Evolutionary conservation across 768 basidiomycete species (phyloP).

Genomic region (Mycena haematopus): DNA sequence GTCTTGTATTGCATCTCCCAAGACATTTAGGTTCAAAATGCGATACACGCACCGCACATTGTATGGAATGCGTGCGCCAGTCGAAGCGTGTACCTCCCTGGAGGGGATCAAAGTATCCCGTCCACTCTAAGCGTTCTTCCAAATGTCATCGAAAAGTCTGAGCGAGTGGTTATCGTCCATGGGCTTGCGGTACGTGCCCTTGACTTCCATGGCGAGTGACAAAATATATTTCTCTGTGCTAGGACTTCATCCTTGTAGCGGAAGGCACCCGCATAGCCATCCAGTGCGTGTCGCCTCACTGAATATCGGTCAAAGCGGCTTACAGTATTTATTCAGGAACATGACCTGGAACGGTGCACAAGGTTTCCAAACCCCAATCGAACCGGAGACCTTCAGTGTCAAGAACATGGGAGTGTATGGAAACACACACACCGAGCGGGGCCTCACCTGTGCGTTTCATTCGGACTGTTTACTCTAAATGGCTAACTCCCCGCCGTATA

Average conservation of each 20-base stretch:
- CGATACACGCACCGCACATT: conserved; percentile 71
- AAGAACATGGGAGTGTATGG: conserved; percentile 70
- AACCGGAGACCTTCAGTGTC: conserved; percentile 64
- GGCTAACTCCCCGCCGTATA: conserved; percentile 30
- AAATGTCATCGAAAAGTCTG: conserved; percentile 73
- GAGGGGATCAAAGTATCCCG: conserved; percentile 61
- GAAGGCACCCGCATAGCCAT: conserved; percentile 62
- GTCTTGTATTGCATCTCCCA: not conserved
- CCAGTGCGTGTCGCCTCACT: conserved; percentile 42
- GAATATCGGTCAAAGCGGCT: not conserved
- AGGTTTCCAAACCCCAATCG: conserved; percentile 71
- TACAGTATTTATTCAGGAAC: conserved; percentile 37
- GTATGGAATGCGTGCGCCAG: conserved; percentile 63
- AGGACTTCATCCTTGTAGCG: conserved; percentile 50
- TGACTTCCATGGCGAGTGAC: conserved; percentile 41
- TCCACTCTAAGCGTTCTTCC: conserved; percentile 69
- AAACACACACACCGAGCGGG: conserved; percentile 65
- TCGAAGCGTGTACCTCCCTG: conserved; percentile 56
- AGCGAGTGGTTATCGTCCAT: conserved; percentile 68
- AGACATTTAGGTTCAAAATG: conserved; percentile 46
- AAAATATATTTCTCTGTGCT: not conserved
- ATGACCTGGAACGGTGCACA: conserved; percentile 64
- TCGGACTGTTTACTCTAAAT: conserved; percentile 5
- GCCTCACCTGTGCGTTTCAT: conserved; percentile 60
- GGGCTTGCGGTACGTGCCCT: conserved; percentile 61